Conservation (phyloP, 768 basidiomycete species). For the Collybia nuda region DNA sequence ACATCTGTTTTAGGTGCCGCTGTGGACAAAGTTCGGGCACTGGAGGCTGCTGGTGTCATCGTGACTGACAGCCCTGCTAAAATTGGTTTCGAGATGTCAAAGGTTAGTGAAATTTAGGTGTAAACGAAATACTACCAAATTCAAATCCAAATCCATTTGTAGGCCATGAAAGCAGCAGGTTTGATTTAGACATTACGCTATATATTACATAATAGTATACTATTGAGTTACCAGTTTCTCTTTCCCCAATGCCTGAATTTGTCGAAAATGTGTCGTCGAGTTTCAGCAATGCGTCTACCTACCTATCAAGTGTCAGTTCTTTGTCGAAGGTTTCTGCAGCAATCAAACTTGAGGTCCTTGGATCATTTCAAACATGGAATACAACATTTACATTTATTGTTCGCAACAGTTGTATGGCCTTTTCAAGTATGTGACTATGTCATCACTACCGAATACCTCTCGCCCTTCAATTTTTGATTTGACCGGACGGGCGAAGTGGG, state of each 20-base stretch:
- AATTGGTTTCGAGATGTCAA: constrained; percentile 87
- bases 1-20: constrained; percentile 64
- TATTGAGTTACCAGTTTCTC: neutral
- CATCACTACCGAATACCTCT: constrained; percentile 48
- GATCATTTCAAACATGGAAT: constrained; percentile 32
- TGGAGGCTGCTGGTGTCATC: constrained; percentile 88
- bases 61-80: constrained; percentile 96
- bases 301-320: constrained; percentile 58
- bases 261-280: constrained; percentile 29
- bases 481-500: constrained; percentile 84
- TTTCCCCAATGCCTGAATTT: constrained; percentile 12
- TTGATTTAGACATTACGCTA: neutral
- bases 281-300: constrained; percentile 63
- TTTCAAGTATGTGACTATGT: constrained; percentile 73
- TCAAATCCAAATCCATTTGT: constrained; percentile 9
- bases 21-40: constrained; percentile 87
- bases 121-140: neutral
- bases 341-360: constrained; percentile 73
- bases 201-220: constrained; percentile 1
- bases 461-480: constrained; percentile 80
- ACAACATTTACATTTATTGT: constrained; percentile 32
- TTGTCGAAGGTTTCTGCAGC: constrained; percentile 54
- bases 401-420: constrained; percentile 74
- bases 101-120: constrained; percentile 46
- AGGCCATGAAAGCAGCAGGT: constrained; percentile 69